Conservation (phyloP, 345 rosid genomes). For the Murraya paniculata region DNA sequence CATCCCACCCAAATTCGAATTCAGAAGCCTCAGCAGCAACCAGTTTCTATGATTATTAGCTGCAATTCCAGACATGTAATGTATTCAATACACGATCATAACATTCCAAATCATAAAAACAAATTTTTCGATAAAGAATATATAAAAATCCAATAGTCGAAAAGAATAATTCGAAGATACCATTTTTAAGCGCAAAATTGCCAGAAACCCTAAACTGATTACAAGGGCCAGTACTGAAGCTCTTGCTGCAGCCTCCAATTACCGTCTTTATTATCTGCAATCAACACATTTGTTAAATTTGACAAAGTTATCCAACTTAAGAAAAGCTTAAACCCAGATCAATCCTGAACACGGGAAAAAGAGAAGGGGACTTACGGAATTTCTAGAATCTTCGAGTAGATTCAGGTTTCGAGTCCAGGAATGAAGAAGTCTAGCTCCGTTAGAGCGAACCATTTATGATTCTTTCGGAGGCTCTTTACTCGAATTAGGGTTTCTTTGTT, state of each 20-base stretch:
- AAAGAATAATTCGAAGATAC: conserved; percentile 18
- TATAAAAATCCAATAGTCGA: no score
- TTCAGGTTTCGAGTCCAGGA: conserved; percentile 39
- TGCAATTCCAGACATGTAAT: conserved; percentile 25
- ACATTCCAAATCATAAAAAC: background rate
- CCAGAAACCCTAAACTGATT: conserved; percentile 27
- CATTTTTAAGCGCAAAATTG: conserved; percentile 28
- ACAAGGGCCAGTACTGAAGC: conserved; percentile 35
- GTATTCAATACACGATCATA: background rate
- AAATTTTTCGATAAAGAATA: background rate
- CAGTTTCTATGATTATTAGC: conserved; percentile 39
- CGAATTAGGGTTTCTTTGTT: background rate
- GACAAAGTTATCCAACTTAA: background rate
- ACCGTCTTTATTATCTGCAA: conserved; percentile 42
- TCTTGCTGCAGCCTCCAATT: conserved; percentile 41
- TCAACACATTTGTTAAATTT: background rate
- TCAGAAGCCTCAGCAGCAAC: conserved; percentile 45
- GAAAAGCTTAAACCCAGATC: background rate
- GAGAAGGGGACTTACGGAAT: conserved; percentile 30
- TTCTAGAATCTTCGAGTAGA: conserved; percentile 26
- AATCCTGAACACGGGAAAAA: background rate
- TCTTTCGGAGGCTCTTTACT: background rate
- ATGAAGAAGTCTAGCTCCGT: conserved; percentile 57
- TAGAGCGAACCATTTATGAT: conserved; percentile 54
- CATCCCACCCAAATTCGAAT: conserved; percentile 35